Evolutionary conservation across 345 rosid genomes (phyloP).

Genomic region (Hypericum androsaemum): DNA sequence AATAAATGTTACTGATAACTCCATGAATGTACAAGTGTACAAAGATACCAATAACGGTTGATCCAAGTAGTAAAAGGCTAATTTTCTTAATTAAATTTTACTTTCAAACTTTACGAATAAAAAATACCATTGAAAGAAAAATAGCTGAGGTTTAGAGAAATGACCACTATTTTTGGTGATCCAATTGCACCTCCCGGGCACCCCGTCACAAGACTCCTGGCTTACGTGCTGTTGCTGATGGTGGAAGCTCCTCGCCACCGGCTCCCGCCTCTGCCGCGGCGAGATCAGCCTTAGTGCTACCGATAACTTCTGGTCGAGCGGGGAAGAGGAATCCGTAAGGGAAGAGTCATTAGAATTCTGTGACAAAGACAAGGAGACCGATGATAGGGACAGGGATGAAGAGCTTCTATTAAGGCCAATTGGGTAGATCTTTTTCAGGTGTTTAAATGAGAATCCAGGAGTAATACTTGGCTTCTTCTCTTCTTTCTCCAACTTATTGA

Average conservation of each 20-base stretch:
- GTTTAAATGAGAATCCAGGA: constrained; percentile 46
- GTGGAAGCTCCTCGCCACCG: constrained; percentile 22
- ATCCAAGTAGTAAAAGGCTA: too few species aligned
- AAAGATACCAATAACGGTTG: too few species aligned
- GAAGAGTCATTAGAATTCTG: constrained; percentile 79
- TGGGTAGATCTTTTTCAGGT: constrained; percentile 78
- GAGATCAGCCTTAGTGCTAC: constrained; percentile 60
- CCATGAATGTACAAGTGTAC: too few species aligned
- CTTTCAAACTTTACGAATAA: too few species aligned
- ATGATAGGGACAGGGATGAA: constrained; percentile 71
- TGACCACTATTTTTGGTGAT: constrained; percentile 89
- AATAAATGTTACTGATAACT: too few species aligned
- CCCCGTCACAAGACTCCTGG: constrained; percentile 38
- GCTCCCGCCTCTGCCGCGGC: constrained; percentile 33
- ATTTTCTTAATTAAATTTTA: too few species aligned
- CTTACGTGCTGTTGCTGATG: constrained; percentile 21
- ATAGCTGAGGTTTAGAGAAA: too few species aligned
- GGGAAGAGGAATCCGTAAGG: constrained; percentile 41
- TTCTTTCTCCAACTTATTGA: constrained; percentile 10
- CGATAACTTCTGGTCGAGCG: constrained; percentile 49
- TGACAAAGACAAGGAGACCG: constrained; percentile 70
- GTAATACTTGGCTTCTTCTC: constrained; percentile 19
- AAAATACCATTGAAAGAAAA: too few species aligned
- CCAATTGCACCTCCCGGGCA: constrained; percentile 76
- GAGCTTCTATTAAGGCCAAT: constrained; percentile 58